Conservation (phyloP, 148 eudicot species). For the Polygonum maritimum region DNA sequence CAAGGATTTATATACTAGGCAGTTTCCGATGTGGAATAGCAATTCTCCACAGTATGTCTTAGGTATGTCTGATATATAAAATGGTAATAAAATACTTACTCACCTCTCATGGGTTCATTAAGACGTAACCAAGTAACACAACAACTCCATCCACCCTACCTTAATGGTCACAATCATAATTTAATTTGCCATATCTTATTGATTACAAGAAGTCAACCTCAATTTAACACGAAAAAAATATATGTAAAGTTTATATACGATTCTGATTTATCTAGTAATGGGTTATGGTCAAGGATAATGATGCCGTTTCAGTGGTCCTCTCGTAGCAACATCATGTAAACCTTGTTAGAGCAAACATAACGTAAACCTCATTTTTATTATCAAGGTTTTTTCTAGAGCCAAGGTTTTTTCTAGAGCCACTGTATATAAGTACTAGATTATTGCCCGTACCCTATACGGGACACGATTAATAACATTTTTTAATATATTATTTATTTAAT, state of each 20-base stretch:
- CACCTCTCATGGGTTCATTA: neutral
- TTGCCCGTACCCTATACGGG: too few species aligned
- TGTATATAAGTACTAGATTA: too few species aligned
- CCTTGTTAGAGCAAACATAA: neutral
- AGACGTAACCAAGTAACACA: neutral
- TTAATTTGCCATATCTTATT: neutral
- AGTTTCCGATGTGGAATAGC: too few species aligned
- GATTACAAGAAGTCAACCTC: neutral
- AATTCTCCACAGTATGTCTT: too few species aligned
- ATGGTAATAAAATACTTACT: neutral
- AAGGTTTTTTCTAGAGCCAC: too few species aligned
- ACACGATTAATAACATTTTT: too few species aligned
- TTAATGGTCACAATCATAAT: neutral
- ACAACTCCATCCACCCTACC: neutral
- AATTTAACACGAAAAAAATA: neutral
- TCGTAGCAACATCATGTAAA: neutral
- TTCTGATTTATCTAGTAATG: neutral
- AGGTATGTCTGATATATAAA: too few species aligned
- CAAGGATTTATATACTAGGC: too few species aligned
- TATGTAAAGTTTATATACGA: neutral
- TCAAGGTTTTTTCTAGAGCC: too few species aligned
- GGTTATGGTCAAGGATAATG: neutral
- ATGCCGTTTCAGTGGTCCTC: neutral
- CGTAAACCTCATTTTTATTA: too few species aligned
- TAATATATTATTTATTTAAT: too few species aligned